A percentile compares a stretch with the other conserved stretches of the same genome.
Evolutionary conservation across 768 basidiomycete species (phyloP).

Genomic region (Boletus reticulatus): DNA sequence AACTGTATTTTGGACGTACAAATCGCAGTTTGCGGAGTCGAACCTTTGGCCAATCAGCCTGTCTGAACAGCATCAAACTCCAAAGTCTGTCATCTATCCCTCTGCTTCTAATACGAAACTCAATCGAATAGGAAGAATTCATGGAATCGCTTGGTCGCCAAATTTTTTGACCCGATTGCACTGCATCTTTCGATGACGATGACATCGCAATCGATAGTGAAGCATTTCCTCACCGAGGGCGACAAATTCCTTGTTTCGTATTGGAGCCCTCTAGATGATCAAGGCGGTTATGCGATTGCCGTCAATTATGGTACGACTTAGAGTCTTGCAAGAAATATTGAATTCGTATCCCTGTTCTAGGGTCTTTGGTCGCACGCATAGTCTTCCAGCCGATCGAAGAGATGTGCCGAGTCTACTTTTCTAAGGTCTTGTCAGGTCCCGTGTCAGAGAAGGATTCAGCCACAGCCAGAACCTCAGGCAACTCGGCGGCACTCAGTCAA

Average conservation of each 20-base stretch:
- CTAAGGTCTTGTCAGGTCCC: constrained; percentile 48
- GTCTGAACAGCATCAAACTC: constrained; percentile 12
- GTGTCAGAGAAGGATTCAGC: constrained; percentile 2
- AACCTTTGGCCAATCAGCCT: constrained; percentile 34
- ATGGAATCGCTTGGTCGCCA: constrained; percentile 6
- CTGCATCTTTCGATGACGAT: constrained; percentile 74
- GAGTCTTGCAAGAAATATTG: background rate
- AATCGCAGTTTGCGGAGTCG: constrained; percentile 37
- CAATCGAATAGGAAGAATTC: background rate
- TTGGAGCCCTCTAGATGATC: constrained; percentile 80
- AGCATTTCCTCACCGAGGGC: constrained; percentile 94
- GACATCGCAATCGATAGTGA: constrained; percentile 86
- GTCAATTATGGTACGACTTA: constrained; percentile 81
- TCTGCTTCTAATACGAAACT: background rate
- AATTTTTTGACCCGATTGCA: constrained; percentile 45
- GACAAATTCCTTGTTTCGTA: constrained; percentile 88
- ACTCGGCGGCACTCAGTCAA: constrained; percentile 26
- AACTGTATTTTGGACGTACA: constrained; percentile 56
- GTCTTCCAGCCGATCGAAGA: constrained; percentile 97
- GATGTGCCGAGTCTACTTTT: constrained; percentile 86
- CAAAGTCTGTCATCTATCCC: constrained; percentile 16
- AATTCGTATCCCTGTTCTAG: constrained; percentile 38
- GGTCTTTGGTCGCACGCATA: constrained; percentile 89
- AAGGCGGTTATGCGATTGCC: constrained; percentile 94
- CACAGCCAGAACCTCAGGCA: background rate